Conservation (phyloP, 1,139 yeast species). For the Suhomyces kunorum region DNA sequence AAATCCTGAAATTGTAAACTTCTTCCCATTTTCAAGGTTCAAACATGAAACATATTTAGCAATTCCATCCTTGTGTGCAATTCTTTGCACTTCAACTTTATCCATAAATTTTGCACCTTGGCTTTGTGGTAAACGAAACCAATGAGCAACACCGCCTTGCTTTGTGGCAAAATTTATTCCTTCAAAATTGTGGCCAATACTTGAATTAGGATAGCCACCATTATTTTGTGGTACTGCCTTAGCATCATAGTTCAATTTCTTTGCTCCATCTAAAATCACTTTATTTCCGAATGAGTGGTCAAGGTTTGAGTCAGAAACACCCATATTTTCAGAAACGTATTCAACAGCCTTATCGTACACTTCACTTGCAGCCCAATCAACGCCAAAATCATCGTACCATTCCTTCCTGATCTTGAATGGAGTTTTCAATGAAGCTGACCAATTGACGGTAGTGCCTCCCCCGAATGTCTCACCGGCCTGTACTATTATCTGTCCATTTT, state of each 20-base stretch:
- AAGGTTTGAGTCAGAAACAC: slow-evolving; percentile 42
- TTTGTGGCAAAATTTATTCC: slow-evolving; percentile 57
- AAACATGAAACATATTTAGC: slow-evolving; percentile 49
- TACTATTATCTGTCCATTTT: slow-evolving; percentile 39
- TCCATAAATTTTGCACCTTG: slow-evolving; percentile 52
- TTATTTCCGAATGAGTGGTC: slow-evolving; percentile 51
- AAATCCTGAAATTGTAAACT: slow-evolving; percentile 46
- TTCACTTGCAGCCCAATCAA: slow-evolving; percentile 50
- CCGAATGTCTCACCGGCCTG: slow-evolving; percentile 61
- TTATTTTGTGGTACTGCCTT: slow-evolving; percentile 50
- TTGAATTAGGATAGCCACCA: slow-evolving; percentile 46
- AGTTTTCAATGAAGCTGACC: slow-evolving; percentile 58
- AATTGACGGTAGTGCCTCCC: slow-evolving; percentile 64
- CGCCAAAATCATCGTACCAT: slow-evolving; percentile 52
- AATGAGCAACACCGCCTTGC: slow-evolving; percentile 54
- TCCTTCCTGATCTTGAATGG: slow-evolving; percentile 57
- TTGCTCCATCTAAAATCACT: slow-evolving; percentile 46
- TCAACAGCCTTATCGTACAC: slow-evolving; percentile 49
- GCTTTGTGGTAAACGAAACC: slow-evolving; percentile 53
- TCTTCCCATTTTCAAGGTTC: slow-evolving; percentile 30
- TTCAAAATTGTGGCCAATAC: slow-evolving; percentile 51
- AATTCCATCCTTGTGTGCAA: slow-evolving; percentile 42
- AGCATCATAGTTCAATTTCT: slow-evolving; percentile 48
- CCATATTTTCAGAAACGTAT: slow-evolving; percentile 54
- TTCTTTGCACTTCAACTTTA: slow-evolving; percentile 43